Base-by-base conservation (phyloP, 176 grass and related monocot genomes). In the Luzula sylvatica region DNA sequence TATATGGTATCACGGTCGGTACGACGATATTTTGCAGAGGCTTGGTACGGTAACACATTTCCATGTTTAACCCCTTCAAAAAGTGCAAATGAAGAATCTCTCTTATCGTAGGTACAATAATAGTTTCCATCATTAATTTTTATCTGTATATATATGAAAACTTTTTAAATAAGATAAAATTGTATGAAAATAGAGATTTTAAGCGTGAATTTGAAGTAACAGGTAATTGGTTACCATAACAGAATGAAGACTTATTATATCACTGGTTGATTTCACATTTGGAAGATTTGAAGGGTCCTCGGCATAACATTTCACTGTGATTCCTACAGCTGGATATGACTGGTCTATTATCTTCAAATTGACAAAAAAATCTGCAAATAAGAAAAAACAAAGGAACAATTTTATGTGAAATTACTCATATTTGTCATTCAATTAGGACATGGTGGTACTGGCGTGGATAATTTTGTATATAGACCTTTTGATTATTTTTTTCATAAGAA, bases 231-330 rank as follows among this genome's bases (percentile, higher is more conserved):
- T 56, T 94, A 94, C 87, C 71, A 38, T 29, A 23, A 87, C 72
- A 63, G 64, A 50, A 32, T 94, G 87, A 55, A 87, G 78, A 69
- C 82, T 76, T 55, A 94, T 94, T 43, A 94, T 71, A 71, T 94
- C 82, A 21, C 78, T 75, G 2, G 52, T 67, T 23, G 78, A 79
- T 50, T 63, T 83, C 29, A 80, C 78, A 60, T 51, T 55, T 0
- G 87, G 87, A 48, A 87, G 53, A 23, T 70, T 71, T 20, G 64
- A 42, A 55, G 57, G 42, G 24, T 52, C 57, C n/a, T 80, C 72
- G 40, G 78, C 78, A 22, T 70, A 87, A 50, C 77, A 87, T 22
- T 72, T 83, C 7, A 83, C 82, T 30, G 72, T 70, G 28, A 87
- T 72, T 19, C 78, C 78, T 58, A 62, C 14, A 57, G 39, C 38